These are phyloP conservation scores for Xylariaceae sp. DNA, from an alignment of 2,329 filamentous ascomycete genomes.

Conservation along the genomic window DNA sequence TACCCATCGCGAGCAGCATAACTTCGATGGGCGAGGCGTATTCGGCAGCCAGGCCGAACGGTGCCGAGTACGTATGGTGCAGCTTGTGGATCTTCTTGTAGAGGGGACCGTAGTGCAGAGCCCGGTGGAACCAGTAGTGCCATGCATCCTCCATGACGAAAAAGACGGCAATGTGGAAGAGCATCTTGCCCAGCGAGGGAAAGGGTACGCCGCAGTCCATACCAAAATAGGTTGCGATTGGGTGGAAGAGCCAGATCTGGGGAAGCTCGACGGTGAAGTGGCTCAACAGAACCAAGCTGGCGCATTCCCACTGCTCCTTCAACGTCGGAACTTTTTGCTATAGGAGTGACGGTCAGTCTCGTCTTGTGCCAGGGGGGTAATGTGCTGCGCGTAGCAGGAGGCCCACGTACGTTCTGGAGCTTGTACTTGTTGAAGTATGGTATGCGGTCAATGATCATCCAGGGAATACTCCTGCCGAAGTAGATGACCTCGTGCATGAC, in stretches of 20 bases:
- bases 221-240: slow-evolving; percentile 86
- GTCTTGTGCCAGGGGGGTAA: not conserved
- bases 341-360: not conserved
- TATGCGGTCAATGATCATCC: slow-evolving; percentile 84
- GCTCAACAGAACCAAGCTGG: slow-evolving; percentile 81
- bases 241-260: slow-evolving; percentile 99
- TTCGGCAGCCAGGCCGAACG: slow-evolving; percentile 92
- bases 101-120: slow-evolving; percentile 86
- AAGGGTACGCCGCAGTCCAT: slow-evolving; percentile 86
- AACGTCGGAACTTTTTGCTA: slow-evolving; percentile 79
- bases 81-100: slow-evolving; percentile 99
- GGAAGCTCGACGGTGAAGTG: slow-evolving; percentile 98
- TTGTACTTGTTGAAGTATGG: slow-evolving; percentile 90
- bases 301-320: slow-evolving; percentile 91
- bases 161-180: slow-evolving; percentile 84
- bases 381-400: not conserved
- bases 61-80: slow-evolving; percentile 96
- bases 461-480: slow-evolving; percentile 85
- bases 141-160: slow-evolving; percentile 94
- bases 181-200: slow-evolving; percentile 77
- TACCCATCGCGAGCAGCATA: slow-evolving; percentile 86
- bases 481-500: slow-evolving; percentile 90
- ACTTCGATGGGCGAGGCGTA: slow-evolving; percentile 97
- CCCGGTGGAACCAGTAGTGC: slow-evolving; percentile 97
- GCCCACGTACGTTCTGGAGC: slow-evolving; percentile 67